phyloP scores from a whole-genome alignment of 345 rosid genomes.

The Iberis pinnata region DNA sequence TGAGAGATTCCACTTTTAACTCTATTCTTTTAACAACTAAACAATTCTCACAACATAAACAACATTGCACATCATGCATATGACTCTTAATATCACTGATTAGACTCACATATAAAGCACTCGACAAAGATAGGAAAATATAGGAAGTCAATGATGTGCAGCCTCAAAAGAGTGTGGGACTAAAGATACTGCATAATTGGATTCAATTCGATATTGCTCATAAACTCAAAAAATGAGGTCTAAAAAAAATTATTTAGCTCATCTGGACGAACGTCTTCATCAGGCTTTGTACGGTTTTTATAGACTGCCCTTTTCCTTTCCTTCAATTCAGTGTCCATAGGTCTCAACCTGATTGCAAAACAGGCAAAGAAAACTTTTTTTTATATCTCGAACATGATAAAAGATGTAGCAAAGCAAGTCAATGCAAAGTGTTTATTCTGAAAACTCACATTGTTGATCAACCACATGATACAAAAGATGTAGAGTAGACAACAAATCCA shows the following conservation, averaged over 20 bases:
- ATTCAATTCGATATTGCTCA: neutral
- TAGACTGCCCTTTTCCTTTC: slow-evolving; percentile 43
- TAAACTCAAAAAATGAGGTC: neutral
- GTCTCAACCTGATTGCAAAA: slow-evolving; percentile 64
- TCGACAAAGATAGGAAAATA: neutral
- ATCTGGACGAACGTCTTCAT: slow-evolving; percentile 55
- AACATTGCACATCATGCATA: no score
- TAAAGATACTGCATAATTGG: neutral
- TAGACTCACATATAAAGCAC: neutral
- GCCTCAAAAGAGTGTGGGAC: no score
- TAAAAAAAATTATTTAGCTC: slow-evolving; percentile 44
- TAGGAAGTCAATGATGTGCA: slow-evolving; percentile 4
- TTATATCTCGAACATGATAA: neutral
- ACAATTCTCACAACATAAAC: neutral
- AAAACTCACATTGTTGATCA: slow-evolving; percentile 73
- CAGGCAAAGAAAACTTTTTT: neutral
- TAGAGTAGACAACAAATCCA: slow-evolving; percentile 55
- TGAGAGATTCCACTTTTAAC: neutral
- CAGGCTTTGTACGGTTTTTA: slow-evolving; percentile 45
- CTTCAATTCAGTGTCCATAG: slow-evolving; percentile 72
- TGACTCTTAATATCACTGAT: no score
- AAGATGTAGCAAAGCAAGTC: neutral
- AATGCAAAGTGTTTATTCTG: neutral
- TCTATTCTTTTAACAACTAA: no score
- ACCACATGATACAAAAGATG: slow-evolving; percentile 43